Conservation (phyloP, 2,329 filamentous ascomycete species). For the Fusarium sp. region DNA sequence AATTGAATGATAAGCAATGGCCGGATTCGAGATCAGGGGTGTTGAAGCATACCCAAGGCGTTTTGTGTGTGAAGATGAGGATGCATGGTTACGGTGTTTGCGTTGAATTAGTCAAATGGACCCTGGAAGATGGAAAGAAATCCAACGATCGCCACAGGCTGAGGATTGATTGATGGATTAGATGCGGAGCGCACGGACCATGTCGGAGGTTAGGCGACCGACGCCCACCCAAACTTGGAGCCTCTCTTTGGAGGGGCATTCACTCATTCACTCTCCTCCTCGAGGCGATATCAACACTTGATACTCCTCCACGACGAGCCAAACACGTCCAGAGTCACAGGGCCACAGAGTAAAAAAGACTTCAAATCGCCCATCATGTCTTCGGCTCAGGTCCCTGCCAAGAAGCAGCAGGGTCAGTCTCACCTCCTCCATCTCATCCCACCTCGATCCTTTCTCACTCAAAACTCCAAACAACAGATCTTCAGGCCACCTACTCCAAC, state of each 20-base stretch:
- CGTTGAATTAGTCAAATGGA: constrained; percentile 12
- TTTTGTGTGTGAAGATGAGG: constrained; percentile 95
- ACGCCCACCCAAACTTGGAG: constrained; percentile 10
- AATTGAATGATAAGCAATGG: constrained; percentile 31
- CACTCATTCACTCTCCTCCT: constrained; percentile 19
- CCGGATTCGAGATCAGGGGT: neutral
- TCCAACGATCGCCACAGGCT: constrained; percentile 25
- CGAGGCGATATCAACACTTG: constrained; percentile 22
- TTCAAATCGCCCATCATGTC: constrained; percentile 53
- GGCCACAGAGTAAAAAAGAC: neutral
- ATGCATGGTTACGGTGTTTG: constrained; percentile 79
- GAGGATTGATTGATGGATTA: constrained; percentile 22
- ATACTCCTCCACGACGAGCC: constrained; percentile 19
- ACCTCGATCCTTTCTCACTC: constrained; percentile 23
- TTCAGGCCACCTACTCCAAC: constrained; percentile 83
- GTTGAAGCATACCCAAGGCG: constrained; percentile 74
- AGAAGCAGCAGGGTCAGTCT: constrained; percentile 78
- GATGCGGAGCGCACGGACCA: constrained; percentile 48
- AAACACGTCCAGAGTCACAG: neutral
- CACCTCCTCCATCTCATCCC: neutral
- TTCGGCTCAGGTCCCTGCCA: constrained; percentile 64
- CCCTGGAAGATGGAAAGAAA: constrained; percentile 30
- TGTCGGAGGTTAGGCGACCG: constrained; percentile 27
- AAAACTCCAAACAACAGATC: constrained; percentile 63
- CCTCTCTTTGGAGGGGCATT: constrained; percentile 40